Evolutionary conservation across 2,329 filamentous ascomycete species (phyloP), one percentile per base, ranked within the genome.

Genomic region (Fonsecaea erecta): DNA sequence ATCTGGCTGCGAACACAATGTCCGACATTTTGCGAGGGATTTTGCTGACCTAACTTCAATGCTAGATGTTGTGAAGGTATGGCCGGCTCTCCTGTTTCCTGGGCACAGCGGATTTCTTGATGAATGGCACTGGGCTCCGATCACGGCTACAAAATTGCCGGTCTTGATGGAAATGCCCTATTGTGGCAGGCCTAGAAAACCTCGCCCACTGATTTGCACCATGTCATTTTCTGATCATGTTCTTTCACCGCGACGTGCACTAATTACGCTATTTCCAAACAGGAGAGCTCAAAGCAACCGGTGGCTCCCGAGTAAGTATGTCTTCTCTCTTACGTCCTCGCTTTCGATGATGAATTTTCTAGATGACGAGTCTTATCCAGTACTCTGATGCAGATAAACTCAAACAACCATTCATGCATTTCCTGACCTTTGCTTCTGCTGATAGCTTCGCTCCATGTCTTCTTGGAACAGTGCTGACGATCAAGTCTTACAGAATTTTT

Each of bases 141-240:
- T 79, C 68, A 48, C 43, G 43, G 82, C 79, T 78, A 78, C 76
- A 77, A 79, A 75, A 26, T 79, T 76, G 78, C 73, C 75, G 77
- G 79, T 82, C 87, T 88, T 92, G 92, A 93, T 83, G 91, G 93
- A 88, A 86, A 90, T 87, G 92, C 92, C 91, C 76, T 81, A 86
- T 91, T 91, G 92, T 81, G 92, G 91, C 92, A 96, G 92, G 93
- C 93, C 92, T 97, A 96, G 92, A 96, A 97, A 97, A 96, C 93
- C 93, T 96, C 88, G 92, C 91, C 93, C 91, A 94, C 93, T 96
- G 93, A 96, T 68, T 57, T 46, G 37, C 37, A 26, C 35, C 9
- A 18, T 51, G 8, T 24, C 43, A 7, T 48, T 24, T 2, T 2
- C 8, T 12, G 2, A 11, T 12, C 43, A 48, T 24, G 21, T 48